Conservation (phyloP, 345 rosid genomes). For the Citropsis articulata region DNA sequence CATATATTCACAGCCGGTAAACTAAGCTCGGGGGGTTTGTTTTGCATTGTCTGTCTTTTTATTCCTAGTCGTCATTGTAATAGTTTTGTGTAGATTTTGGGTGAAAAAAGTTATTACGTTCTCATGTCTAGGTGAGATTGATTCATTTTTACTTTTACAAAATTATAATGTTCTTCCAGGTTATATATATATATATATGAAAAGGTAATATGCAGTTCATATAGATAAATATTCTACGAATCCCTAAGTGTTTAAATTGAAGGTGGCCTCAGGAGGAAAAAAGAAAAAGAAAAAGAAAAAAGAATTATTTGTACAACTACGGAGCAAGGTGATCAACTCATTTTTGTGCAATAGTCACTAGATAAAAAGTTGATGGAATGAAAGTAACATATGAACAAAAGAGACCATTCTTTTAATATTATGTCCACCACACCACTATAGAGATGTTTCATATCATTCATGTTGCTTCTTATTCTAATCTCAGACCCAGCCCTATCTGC, state of each 20-base stretch:
- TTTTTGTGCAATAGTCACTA: neutral
- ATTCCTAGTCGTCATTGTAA: too few species aligned
- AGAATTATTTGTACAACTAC: neutral
- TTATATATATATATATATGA: too few species aligned
- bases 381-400: constrained; percentile 1
- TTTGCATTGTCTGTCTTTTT: too few species aligned
- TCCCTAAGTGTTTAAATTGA: neutral
- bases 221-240: neutral
- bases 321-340: neutral
- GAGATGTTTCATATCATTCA: constrained; percentile 1
- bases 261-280: neutral
- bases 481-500: neutral
- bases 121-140: neutral
- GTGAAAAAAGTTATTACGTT: too few species aligned
- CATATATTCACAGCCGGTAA: too few species aligned
- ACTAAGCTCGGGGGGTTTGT: too few species aligned
- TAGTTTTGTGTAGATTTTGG: too few species aligned
- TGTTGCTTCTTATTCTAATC: neutral
- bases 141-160: neutral
- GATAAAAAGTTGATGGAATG: constrained; percentile 11
- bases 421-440: constrained; percentile 9
- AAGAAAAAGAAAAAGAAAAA: neutral
- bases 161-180: neutral
- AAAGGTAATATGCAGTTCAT: too few species aligned
- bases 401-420: neutral